These are phyloP conservation scores for Cyanidiococcus yangmingshanensis DNA, from an alignment of 23 red algal species.

Conservation along the genomic window DNA sequence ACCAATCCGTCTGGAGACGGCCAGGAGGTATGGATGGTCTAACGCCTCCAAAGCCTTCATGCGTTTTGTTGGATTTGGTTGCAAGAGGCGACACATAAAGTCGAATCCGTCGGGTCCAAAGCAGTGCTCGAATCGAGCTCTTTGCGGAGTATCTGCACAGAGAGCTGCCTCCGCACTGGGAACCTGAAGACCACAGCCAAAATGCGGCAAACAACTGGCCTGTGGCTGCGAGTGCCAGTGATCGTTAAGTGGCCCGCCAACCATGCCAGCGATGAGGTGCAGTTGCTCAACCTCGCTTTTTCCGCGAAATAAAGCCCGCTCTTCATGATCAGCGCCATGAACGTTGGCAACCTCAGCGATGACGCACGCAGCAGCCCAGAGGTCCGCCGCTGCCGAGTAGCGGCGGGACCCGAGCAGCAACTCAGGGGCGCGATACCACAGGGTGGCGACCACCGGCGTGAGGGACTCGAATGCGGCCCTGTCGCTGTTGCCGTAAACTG, in stretches of 20 bases:
- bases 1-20: neutral
- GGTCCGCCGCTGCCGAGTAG: conserved; percentile 21
- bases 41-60: neutral
- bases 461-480: neutral
- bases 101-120: conserved; percentile 6
- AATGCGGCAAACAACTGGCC: conserved; percentile 15
- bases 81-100: conserved; percentile 9
- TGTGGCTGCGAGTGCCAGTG: neutral
- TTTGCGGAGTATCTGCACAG: neutral
- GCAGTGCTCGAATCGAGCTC: neutral
- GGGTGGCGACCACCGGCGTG: conserved; percentile 25
- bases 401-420: conserved; percentile 28
- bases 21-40: neutral
- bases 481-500: neutral
- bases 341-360: conserved; percentile 14
- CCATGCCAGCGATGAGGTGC: neutral
- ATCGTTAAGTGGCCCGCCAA: neutral
- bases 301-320: conserved; percentile 7
- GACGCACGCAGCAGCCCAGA: conserved; percentile 33
- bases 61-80: neutral
- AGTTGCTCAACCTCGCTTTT: conserved; percentile 8
- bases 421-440: conserved; percentile 37
- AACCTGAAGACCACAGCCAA: neutral
- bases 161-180: neutral
- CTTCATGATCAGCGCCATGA: neutral